These are phyloP conservation scores for Hippophae tibetana DNA, from an alignment of 306 rosid genomes.

Conservation along the genomic window DNA sequence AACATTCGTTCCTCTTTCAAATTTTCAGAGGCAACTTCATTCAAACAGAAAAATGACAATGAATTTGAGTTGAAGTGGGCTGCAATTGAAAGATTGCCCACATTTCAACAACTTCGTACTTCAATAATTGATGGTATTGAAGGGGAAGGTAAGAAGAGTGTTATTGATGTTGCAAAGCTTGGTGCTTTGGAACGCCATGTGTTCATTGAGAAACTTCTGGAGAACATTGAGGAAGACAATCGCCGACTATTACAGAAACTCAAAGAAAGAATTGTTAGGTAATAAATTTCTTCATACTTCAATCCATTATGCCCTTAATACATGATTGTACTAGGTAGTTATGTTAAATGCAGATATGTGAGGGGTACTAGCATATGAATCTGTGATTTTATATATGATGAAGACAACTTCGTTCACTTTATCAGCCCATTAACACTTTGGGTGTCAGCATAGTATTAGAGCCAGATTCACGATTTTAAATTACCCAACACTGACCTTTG, in stretches of 20 bases:
- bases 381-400: too few relatives aligned
- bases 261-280: conserved; percentile 19
- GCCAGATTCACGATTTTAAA: too few relatives aligned
- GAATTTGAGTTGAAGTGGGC: conserved; percentile 17
- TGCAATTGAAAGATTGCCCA: conserved; percentile 18
- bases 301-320: too few relatives aligned
- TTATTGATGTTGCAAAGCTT: conserved; percentile 14
- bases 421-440: too few relatives aligned
- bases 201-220: conserved; percentile 19
- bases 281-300: background rate
- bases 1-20: too few relatives aligned
- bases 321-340: too few relatives aligned
- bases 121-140: conserved; percentile 1
- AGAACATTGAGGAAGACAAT: conserved; percentile 19
- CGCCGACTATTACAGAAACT: conserved; percentile 14
- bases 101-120: conserved; percentile 4
- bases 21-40: background rate
- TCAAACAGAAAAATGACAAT: background rate
- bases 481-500: background rate
- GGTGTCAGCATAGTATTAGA: too few relatives aligned
- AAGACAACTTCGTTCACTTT: too few relatives aligned
- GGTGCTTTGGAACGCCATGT: conserved; percentile 7
- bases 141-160: conserved; percentile 11
- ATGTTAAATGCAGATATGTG: too few relatives aligned
- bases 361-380: too few relatives aligned